These are phyloP conservation scores for Teratosphaeriaceae sp. DNA, from an alignment of 2,329 filamentous ascomycete genomes.

Conservation along the genomic window DNA sequence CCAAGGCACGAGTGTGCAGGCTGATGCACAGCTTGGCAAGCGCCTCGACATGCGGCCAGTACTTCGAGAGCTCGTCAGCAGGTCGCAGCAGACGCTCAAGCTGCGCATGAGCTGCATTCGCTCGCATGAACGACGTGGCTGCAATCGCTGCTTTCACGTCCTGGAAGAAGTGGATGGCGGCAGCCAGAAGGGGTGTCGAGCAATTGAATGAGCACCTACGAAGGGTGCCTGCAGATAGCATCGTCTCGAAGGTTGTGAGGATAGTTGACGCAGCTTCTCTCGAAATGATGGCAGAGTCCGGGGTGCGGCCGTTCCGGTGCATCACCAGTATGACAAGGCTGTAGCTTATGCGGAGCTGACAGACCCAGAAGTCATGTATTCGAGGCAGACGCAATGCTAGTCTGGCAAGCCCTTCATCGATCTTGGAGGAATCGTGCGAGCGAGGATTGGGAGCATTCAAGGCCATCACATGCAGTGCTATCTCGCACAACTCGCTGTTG, in stretches of 20 bases:
- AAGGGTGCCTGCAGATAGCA: conserved; percentile 3
- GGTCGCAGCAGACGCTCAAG: conserved; percentile 8
- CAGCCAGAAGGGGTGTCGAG: conserved; percentile 6
- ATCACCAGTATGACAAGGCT: conserved; percentile 6
- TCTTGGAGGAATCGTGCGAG: background rate
- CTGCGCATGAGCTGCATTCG: conserved; percentile 8
- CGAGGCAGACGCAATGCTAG: conserved; percentile 5
- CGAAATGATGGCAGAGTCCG: background rate
- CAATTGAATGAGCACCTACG: conserved; percentile 4
- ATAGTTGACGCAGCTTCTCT: conserved; percentile 7
- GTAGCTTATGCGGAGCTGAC: conserved; percentile 9
- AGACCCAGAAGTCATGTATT: conserved; percentile 8
- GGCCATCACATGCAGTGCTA: conserved; percentile 1
- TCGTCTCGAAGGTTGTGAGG: conserved; percentile 9
- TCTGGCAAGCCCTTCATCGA: conserved; percentile 4
- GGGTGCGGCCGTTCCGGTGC: background rate
- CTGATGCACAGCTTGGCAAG: conserved; percentile 6
- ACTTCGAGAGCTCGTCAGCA: conserved; percentile 6
- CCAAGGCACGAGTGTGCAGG: background rate
- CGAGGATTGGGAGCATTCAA: conserved; percentile 4
- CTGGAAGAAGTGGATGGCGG: conserved; percentile 8
- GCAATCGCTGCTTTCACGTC: conserved; percentile 1
- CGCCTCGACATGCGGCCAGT: conserved; percentile 8
- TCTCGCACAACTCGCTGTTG: conserved; percentile 6
- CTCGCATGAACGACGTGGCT: conserved; percentile 2